Evolutionary conservation across 331 rosid species (phyloP), one percentile per base, ranked within the genome.

Genomic region (Rosa hybrid): DNA sequence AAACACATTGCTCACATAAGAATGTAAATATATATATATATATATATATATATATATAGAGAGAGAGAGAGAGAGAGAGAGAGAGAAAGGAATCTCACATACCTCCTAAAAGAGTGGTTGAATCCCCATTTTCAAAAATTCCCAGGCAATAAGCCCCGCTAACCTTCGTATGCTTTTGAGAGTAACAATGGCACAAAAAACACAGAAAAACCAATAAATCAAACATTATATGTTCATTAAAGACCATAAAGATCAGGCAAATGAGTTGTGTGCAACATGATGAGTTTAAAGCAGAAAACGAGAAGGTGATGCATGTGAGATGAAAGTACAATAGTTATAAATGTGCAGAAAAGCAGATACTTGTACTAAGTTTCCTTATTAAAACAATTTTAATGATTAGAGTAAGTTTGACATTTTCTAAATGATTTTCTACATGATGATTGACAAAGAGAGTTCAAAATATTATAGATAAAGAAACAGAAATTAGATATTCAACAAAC

Each of bases 41-140:
- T 34, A 34, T 34, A 34, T 34, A 34, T 34, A 34, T 3, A 30
- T 34, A 34, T 34, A 34, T 1, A 34, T 1, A 34, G 38, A 34
- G 38, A 34, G 38, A 34, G 38, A 34, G 38, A 34, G 4, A 34
- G 39, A 34, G 59, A 41, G 44, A 70, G 27, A 75, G 17, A 49
- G 65, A 73, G 27, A 14, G 27, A 42, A 34, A 38, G 7, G 48
- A 49, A 45, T 46, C 39, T 25, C 14, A 45, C 81, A 60, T 72
- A 87, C 90, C 90, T 85, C 90, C 90, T 83, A 87, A 83, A 80
- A 87, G 90, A 71, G 88, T 87, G 12, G 90, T 87, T 48, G 81
- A 74, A 68, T 85, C 90, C 21, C 79, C 85, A 85, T 85, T 85
- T 80, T 70, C 76, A 59, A 87, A 87, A 59, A 85, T 59, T 34